phyloP scores from a whole-genome alignment of 2,329 filamentous ascomycete species.

The Hymenoscyphus infarciens region DNA sequence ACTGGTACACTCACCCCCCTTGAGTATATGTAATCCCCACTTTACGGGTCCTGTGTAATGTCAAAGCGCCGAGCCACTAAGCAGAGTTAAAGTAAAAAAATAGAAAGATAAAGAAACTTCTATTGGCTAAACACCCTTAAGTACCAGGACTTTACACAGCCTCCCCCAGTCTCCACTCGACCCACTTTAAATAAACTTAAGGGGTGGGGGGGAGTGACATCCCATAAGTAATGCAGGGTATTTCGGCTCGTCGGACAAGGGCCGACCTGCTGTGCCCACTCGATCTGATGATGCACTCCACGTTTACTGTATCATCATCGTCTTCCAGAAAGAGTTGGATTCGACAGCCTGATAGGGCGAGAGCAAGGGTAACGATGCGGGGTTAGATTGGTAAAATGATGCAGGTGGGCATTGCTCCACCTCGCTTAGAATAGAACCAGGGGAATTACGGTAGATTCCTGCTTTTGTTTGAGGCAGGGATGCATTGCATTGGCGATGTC shows the following conservation, averaged over 20 bases:
- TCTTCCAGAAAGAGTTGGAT: background rate
- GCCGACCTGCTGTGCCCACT: background rate
- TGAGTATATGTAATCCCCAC: no score
- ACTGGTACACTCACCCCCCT: no score
- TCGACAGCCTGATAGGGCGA: background rate
- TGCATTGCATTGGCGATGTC: background rate
- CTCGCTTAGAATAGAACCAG: background rate
- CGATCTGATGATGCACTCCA: background rate
- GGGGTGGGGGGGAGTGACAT: no score
- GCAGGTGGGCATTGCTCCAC: background rate
- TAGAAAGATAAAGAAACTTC: no score
- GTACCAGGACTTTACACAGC: no score
- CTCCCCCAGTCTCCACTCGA: no score
- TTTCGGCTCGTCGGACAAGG: background rate
- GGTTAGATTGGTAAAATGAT: background rate
- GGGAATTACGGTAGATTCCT: background rate
- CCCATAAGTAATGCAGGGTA: background rate
- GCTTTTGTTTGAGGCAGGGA: background rate
- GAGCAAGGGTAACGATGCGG: background rate
- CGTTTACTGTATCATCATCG: conserved; percentile 4
- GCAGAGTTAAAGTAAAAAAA: no score
- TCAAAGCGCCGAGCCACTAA: no score
- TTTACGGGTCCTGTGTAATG: no score
- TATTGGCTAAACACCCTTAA: no score
- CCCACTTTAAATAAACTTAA: no score